Evolutionary conservation across 2,329 filamentous ascomycete species (phyloP).

Genomic region (Bipolaris bicolor): DNA sequence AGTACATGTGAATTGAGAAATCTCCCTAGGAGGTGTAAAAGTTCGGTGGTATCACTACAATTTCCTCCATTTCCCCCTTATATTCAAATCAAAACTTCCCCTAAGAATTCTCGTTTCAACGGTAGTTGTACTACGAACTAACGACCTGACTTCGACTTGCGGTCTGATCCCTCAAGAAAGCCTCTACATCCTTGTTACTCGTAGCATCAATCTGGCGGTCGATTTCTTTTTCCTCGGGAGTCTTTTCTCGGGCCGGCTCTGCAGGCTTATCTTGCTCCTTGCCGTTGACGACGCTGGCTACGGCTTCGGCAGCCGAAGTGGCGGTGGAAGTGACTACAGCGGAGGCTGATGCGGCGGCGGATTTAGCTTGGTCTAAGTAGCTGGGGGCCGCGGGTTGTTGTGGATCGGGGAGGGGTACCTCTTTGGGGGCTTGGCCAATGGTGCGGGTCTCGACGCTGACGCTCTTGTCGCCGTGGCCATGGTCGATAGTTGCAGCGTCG

Average conservation of each 20-base stretch:
- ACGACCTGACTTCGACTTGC: not conserved
- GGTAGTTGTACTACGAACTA: not conserved
- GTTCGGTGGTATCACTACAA: not conserved
- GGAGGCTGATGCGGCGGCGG: constrained; percentile 40
- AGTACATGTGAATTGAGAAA: not conserved
- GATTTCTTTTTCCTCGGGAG: constrained; percentile 37
- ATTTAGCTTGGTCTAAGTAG: constrained; percentile 54
- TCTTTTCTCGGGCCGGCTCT: constrained; percentile 30
- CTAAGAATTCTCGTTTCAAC: not conserved
- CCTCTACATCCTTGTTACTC: constrained; percentile 39
- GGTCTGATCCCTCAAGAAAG: constrained; percentile 40
- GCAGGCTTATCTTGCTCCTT: constrained; percentile 28
- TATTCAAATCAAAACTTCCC: not conserved
- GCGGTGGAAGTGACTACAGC: constrained; percentile 38
- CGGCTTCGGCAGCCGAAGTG: constrained; percentile 42
- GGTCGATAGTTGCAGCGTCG: constrained; percentile 45
- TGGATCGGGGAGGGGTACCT: constrained; percentile 47
- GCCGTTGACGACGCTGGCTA: constrained; percentile 28
- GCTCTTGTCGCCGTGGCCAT: constrained; percentile 54
- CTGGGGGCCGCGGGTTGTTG: constrained; percentile 43
- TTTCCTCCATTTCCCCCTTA: not conserved
- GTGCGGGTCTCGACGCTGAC: constrained; percentile 56
- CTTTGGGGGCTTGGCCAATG: constrained; percentile 58
- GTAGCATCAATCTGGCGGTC: constrained; percentile 41
- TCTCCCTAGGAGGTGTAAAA: not conserved